These are phyloP conservation scores for Gastrolobium bilobum DNA, from an alignment of 306 rosid species.

Conservation along the genomic window DNA sequence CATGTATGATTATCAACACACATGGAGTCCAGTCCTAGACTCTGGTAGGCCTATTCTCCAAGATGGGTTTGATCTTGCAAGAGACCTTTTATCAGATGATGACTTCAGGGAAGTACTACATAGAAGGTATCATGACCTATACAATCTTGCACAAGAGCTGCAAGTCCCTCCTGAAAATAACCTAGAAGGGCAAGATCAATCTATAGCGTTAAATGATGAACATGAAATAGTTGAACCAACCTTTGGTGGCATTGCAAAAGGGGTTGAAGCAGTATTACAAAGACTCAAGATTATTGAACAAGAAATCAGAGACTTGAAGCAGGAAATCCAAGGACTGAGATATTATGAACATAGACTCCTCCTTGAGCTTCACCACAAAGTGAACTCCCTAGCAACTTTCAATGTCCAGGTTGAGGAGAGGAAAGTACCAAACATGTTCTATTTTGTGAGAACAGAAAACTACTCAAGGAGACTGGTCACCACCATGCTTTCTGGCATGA, in stretches of 20 bases:
- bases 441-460: conserved; percentile 85
- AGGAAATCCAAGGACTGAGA: conserved; percentile 94
- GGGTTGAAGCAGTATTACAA: conserved; percentile 89
- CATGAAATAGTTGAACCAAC: conserved; percentile 72
- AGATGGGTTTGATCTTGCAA: conserved; percentile 84
- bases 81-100: conserved; percentile 89
- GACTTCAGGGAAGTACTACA: conserved; percentile 91
- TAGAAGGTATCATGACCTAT: conserved; percentile 84
- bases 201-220: conserved; percentile 58
- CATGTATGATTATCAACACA: conserved; percentile 98
- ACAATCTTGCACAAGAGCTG: conserved; percentile 89
- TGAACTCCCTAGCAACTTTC: conserved; percentile 83
- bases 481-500: conserved; percentile 83
- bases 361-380: conserved; percentile 81
- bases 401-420: conserved; percentile 92
- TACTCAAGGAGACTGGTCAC: conserved; percentile 87
- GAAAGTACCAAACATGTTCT: conserved; percentile 94
- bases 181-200: conserved; percentile 63
- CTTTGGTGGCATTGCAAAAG: conserved; percentile 94
- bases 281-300: conserved; percentile 94
- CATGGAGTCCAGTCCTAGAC: conserved; percentile 79
- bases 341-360: conserved; percentile 92
- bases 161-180: conserved; percentile 79
- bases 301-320: conserved; percentile 94
- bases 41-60: conserved; percentile 66